Evolutionary conservation across 148 eudicot species (phyloP), one percentile per base, ranked within the genome.

Genomic region (Agrostemma githago): DNA sequence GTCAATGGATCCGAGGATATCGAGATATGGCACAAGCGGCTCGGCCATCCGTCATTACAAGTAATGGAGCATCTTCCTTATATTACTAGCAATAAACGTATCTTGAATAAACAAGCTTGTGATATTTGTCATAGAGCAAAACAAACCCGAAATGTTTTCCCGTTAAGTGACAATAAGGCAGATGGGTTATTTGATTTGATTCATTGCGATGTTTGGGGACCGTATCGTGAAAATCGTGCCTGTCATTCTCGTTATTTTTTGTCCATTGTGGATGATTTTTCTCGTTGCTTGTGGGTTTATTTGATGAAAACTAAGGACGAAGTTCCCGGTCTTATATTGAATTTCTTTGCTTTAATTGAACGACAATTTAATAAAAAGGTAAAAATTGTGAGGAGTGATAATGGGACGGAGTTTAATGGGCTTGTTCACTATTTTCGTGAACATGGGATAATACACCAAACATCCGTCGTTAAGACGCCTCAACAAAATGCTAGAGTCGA

Each of bases 191-290:
- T 44, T 44, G 62, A 38, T 21, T 54, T 71, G 8, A 71, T 71
- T 14, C 63, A 54, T 16, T 71, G 63, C 54, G 73, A 71, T 38
- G 40, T 71, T 56, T 71, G 62, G 73, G 73, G 51, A 10, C 51
- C 51, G 9, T 44, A 44, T 44, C 7, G 9, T 5, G 9, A 16
- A 1, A 5, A 59, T 59, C 62, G 62, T 59, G 62, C 62, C 19
- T 59, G 62, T 59, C 5, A 17, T 19, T 59, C 62, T 59, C 8
- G 20, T 2, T 59, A 59, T 59, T 17, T 59, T n/a, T 44, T 44
- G 51, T 44, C 51, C 9, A 44, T 44, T 44, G 51, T 44, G 7
- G 51, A 44, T 44, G 51, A 44, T 59, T 59, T 16, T 17, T 59
- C 5, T 1, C 4, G 63, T 34, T 20, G 72, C 8, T 26, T 26